These are phyloP conservation scores for Neospermospora avenae DNA, from an alignment of 2,329 filamentous ascomycete species.

Conservation along the genomic window DNA sequence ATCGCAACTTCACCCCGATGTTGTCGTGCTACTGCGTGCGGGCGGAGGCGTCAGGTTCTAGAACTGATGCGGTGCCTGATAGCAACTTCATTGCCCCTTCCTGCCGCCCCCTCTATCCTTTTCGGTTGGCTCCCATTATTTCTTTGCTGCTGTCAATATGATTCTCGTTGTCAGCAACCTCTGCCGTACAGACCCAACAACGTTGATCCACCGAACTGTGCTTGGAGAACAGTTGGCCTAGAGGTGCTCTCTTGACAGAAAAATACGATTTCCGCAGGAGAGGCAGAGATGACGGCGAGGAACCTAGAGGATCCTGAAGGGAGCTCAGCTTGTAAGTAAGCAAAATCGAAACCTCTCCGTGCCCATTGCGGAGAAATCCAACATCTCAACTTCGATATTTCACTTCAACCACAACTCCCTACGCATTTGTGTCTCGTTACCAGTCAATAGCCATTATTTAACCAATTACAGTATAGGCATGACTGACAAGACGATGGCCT, in stretches of 20 bases:
- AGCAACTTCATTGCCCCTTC: neutral
- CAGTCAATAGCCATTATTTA: neutral
- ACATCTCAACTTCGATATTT: neutral
- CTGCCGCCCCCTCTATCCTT: neutral
- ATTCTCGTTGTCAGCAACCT: neutral
- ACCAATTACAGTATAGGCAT: neutral
- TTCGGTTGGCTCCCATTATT: neutral
- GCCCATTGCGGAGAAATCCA: too few species aligned
- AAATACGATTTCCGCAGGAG: too few species aligned
- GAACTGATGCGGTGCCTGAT: too few species aligned
- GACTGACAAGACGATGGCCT: neutral
- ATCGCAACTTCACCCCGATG: too few species aligned
- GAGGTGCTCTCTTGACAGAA: too few species aligned
- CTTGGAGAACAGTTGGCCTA: too few species aligned
- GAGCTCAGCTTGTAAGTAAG: neutral
- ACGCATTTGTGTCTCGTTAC: neutral
- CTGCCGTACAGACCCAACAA: neutral
- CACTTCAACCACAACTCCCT: neutral
- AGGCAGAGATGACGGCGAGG: neutral
- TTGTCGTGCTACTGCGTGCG: too few species aligned
- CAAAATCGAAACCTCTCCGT: neutral
- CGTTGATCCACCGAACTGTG: neutral
- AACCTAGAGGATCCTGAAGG: neutral
- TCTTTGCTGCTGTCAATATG: neutral
- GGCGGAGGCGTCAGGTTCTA: too few species aligned